These are phyloP conservation scores for Huntiella savannae DNA, from an alignment of 2,329 filamentous ascomycete species.

Conservation along the genomic window DNA sequence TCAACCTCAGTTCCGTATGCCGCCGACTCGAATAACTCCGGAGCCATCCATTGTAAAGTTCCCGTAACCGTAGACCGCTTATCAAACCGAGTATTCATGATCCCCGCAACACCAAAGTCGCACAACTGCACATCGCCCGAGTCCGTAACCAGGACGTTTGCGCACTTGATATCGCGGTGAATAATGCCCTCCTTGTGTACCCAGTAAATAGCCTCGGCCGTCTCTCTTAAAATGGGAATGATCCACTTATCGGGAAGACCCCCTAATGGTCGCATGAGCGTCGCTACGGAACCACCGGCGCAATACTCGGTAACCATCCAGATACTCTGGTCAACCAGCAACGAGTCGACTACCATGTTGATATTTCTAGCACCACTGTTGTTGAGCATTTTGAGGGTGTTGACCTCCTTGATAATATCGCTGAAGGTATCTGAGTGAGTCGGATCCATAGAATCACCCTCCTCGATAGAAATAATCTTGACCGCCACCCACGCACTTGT, in stretches of 20 bases:
- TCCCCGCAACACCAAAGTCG: conserved; percentile 48
- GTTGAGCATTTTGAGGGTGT: conserved; percentile 38
- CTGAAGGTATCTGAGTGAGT: conserved; percentile 31
- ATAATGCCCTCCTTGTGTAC: conserved; percentile 32
- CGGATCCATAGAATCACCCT: conserved; percentile 42
- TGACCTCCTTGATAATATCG: conserved; percentile 32
- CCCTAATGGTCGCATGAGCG: conserved; percentile 28
- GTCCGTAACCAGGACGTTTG: conserved; percentile 46
- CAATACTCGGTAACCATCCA: conserved; percentile 55
- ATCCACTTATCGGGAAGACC: conserved; percentile 33
- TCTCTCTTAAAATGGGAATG: conserved; percentile 30
- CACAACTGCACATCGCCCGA: conserved; percentile 45
- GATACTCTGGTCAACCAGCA: conserved; percentile 41
- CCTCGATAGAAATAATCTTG: conserved; percentile 61
- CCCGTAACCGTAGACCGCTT: conserved; percentile 49
- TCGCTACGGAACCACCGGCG: conserved; percentile 47
- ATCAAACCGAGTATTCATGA: conserved; percentile 39
- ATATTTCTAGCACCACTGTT: conserved; percentile 44
- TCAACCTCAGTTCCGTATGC: conserved; percentile 39
- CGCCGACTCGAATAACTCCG: conserved; percentile 36
- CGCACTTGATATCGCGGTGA: conserved; percentile 35
- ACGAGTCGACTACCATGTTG: conserved; percentile 45
- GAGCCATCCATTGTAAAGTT: conserved; percentile 51
- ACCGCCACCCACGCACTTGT: conserved; percentile 37
- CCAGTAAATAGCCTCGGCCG: conserved; percentile 28